Evolutionary conservation across 129 eudicot species (phyloP).

Genomic region (Logfia minima): DNA sequence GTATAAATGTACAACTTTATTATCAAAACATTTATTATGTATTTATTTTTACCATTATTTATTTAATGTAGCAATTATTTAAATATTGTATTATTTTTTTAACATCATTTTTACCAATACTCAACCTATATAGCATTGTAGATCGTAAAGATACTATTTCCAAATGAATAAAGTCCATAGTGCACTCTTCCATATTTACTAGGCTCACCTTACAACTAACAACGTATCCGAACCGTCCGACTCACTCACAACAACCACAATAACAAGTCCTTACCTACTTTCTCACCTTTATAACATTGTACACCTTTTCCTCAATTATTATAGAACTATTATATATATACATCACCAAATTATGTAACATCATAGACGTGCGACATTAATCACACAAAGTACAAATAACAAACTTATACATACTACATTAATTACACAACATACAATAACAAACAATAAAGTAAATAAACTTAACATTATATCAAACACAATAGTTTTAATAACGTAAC

Average conservation of each 20-base stretch:
- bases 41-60: no score
- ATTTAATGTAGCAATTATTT: neutral
- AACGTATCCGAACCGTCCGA: constrained; percentile 26
- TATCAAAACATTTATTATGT: no score
- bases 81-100: neutral
- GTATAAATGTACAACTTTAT: no score
- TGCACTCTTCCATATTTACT: constrained; percentile 11
- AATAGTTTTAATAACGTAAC: no score
- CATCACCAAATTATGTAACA: no score
- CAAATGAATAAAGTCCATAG: neutral
- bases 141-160: neutral
- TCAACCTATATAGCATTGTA: neutral
- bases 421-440: no score
- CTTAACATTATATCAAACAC: no score
- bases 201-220: constrained; percentile 16
- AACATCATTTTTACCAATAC: neutral
- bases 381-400: no score
- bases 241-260: constrained; percentile 20
- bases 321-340: no score
- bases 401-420: no score
- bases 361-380: no score
- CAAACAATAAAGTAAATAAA: no score
- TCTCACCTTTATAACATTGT: neutral
- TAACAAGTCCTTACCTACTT: neutral
- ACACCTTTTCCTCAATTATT: neutral